Conservation (phyloP, 306 rosid genomes). For the Gleditsia sinensis region DNA sequence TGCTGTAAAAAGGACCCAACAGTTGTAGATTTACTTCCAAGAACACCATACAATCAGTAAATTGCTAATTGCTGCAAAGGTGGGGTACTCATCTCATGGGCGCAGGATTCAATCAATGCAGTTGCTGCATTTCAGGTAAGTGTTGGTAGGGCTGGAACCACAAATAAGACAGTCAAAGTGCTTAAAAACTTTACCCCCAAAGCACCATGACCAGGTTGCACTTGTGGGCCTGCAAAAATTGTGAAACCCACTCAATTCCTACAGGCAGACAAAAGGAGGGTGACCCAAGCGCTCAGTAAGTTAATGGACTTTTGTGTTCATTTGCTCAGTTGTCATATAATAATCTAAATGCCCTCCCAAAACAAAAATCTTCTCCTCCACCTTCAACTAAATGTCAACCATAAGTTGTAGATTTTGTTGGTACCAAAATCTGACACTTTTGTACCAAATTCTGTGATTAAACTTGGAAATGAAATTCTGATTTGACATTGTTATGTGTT, state of each 20-base stretch:
- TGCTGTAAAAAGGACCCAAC: conserved; percentile 76
- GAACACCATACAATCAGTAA: conserved; percentile 88
- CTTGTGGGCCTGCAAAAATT: conserved; percentile 66
- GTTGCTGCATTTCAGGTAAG: conserved; percentile 76
- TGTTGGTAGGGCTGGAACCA: conserved; percentile 81
- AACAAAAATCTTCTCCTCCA: background rate
- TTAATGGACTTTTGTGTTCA: conserved; percentile 2
- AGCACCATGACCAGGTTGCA: conserved; percentile 90
- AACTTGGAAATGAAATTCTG: background rate
- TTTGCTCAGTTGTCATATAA: conserved; percentile 28
- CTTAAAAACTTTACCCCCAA: conserved; percentile 77
- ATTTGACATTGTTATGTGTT: background rate
- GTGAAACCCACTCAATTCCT: conserved; percentile 61
- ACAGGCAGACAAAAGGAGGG: conserved; percentile 71
- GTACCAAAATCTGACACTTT: background rate
- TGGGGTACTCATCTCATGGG: conserved; percentile 79
- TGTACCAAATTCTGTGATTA: background rate
- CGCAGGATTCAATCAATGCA: conserved; percentile 68
- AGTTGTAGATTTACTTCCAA: conserved; percentile 76
- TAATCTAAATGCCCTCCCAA: no score
- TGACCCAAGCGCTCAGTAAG: conserved; percentile 84
- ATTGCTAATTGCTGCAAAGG: conserved; percentile 91
- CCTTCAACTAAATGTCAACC: background rate
- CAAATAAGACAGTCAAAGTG: conserved; percentile 62
- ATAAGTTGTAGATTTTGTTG: background rate